These are phyloP conservation scores for Ilyonectria robusta DNA, from an alignment of 2,329 filamentous ascomycete species.

Conservation along the genomic window DNA sequence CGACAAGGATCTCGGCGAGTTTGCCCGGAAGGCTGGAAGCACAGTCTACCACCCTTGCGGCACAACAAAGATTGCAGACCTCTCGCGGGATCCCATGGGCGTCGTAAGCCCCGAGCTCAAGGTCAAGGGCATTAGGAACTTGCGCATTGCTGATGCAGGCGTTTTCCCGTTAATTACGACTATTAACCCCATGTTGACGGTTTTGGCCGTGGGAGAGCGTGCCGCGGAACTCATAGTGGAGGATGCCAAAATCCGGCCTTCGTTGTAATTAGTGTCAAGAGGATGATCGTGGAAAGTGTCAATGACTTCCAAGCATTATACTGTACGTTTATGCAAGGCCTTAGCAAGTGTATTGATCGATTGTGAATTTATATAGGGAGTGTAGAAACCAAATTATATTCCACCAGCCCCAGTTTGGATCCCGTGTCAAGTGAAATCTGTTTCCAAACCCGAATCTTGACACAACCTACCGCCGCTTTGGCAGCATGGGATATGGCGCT, in stretches of 20 bases:
- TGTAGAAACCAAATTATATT: no score
- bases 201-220: slow-evolving; percentile 84
- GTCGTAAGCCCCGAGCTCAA: slow-evolving; percentile 82
- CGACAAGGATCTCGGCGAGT: slow-evolving; percentile 84
- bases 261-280: no score
- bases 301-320: no score
- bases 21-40: slow-evolving; percentile 83
- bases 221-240: slow-evolving; percentile 80
- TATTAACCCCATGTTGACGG: slow-evolving; percentile 91
- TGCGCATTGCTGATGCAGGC: slow-evolving; percentile 87
- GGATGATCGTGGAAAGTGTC: no score
- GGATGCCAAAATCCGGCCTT: not conserved
- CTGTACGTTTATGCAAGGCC: no score
- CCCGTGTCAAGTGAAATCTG: no score
- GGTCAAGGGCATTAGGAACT: slow-evolving; percentile 77
- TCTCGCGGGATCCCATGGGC: slow-evolving; percentile 74
- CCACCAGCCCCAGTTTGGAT: no score
- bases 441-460: no score
- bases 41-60: slow-evolving; percentile 93
- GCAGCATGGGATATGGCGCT: no score
- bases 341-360: no score
- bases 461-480: no score
- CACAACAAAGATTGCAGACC: slow-evolving; percentile 90
- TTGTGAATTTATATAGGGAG: no score
- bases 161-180: slow-evolving; percentile 88